A percentile compares a stretch with the other conserved stretches of the same genome.
These are phyloP conservation scores for Jasminum sambac DNA, from an alignment of 257 asterid species.

Conservation along the genomic window DNA sequence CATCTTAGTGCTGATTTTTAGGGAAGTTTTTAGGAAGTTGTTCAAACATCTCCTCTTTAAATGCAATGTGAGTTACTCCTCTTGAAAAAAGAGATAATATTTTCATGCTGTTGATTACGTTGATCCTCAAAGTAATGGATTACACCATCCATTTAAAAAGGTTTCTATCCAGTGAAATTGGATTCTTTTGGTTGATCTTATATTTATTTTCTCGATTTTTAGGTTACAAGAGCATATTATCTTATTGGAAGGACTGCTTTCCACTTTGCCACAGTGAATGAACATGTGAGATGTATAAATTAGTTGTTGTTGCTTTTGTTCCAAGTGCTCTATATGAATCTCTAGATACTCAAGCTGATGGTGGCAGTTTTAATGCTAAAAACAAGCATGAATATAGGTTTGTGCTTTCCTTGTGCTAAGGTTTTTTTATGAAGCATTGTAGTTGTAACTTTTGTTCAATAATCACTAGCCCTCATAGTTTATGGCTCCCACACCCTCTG, in stretches of 20 bases:
- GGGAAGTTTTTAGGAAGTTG: too few species aligned
- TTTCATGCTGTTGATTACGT: background rate
- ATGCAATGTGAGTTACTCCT: slow-evolving; percentile 74
- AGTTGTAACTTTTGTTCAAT: background rate
- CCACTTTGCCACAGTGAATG: slow-evolving; percentile 90
- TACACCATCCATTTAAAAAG: background rate
- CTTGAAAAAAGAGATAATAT: background rate
- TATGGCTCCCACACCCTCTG: background rate
- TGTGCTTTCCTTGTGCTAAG: background rate
- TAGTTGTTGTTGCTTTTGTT: too few species aligned
- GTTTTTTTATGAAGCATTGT: background rate
- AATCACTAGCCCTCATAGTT: background rate
- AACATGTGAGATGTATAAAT: slow-evolving; percentile 81
- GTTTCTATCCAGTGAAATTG: background rate
- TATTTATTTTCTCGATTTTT: slow-evolving; percentile 21
- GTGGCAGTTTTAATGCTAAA: slow-evolving; percentile 48
- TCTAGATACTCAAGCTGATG: slow-evolving; percentile 36
- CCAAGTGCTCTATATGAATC: slow-evolving; percentile 80
- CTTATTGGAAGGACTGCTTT: slow-evolving; percentile 97
- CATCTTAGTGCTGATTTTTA: too few species aligned
- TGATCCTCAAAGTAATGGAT: background rate
- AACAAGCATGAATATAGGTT: too few species aligned
- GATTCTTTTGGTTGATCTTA: background rate
- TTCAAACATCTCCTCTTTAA: slow-evolving; percentile 89
- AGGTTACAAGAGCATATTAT: slow-evolving; percentile 93